Evolutionary conservation across 805 yeast species (phyloP).

Genomic region (Maudiozyma turicensis): DNA sequence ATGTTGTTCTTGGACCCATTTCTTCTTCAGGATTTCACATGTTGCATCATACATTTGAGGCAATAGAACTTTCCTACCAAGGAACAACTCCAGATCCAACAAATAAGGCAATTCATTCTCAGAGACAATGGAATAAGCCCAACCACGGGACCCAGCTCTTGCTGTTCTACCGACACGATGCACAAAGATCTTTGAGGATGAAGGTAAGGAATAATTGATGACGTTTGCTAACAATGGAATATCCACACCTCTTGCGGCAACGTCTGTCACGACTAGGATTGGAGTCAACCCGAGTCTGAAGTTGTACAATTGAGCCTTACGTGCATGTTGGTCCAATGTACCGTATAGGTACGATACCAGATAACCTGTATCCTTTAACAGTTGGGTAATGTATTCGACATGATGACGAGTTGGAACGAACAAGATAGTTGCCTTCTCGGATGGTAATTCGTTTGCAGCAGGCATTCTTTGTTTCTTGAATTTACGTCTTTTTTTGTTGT

Average conservation of each 20-base stretch:
- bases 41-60: constrained; percentile 62
- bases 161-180: constrained; percentile 99
- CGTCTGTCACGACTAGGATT: constrained; percentile 93
- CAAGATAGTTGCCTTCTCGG: constrained; percentile 77
- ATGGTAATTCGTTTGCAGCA: constrained; percentile 75
- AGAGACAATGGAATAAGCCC: constrained; percentile 88
- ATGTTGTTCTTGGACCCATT: constrained; percentile 32
- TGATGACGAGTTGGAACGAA: constrained; percentile 97
- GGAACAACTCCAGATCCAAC: constrained; percentile 78
- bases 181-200: constrained; percentile 84
- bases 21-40: constrained; percentile 40
- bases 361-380: constrained; percentile 72
- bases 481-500: constrained; percentile 31
- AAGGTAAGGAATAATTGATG: constrained; percentile 81
- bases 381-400: constrained; percentile 75
- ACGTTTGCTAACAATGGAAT: constrained; percentile 94
- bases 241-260: constrained; percentile 98
- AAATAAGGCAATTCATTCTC: constrained; percentile 85
- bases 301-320: constrained; percentile 77
- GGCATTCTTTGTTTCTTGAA: constrained; percentile 53
- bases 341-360: constrained; percentile 88
- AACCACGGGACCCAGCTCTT: constrained; percentile 95
- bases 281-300: constrained; percentile 79
- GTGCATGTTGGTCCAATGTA: constrained; percentile 87
- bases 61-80: constrained; percentile 71